A percentile compares a stretch with the other conserved stretches of the same genome.
Evolutionary conservation across 768 basidiomycete genomes (phyloP).

Genomic region (Mycena leptocephala): DNA sequence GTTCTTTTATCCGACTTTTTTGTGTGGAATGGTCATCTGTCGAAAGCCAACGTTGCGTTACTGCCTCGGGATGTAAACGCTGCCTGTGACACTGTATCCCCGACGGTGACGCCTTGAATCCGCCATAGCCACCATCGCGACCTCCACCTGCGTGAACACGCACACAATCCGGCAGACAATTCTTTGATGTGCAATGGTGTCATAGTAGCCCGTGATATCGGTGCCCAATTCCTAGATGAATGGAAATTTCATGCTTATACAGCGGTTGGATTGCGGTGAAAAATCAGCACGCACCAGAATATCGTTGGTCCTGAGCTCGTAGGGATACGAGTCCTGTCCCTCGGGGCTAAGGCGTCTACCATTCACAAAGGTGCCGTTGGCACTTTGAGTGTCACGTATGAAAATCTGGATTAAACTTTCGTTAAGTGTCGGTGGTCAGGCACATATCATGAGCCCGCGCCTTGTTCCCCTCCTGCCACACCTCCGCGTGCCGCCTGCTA

Average conservation of each 20-base stretch:
- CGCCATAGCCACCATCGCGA: conserved; percentile 32
- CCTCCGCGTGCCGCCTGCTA: conserved; percentile 76
- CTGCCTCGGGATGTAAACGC: conserved; percentile 13
- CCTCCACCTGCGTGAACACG: conserved; percentile 70
- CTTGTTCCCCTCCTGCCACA: conserved; percentile 76
- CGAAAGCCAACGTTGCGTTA: too few relatives aligned
- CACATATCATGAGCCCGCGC: conserved; percentile 48
- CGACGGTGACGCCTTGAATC: conserved; percentile 26
- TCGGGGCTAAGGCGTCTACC: conserved; percentile 73
- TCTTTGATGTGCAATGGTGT: conserved; percentile 76
- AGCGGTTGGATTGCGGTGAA: background rate
- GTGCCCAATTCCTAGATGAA: conserved; percentile 74
- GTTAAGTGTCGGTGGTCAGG: background rate
- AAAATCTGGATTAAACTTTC: conserved; percentile 60
- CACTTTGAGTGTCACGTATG: conserved; percentile 79
- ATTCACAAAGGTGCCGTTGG: conserved; percentile 81
- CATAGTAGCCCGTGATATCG: conserved; percentile 78
- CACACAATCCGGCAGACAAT: conserved; percentile 76
- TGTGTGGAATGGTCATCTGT: too few relatives aligned
- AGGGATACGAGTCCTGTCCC: conserved; percentile 72
- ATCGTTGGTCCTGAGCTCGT: conserved; percentile 76
- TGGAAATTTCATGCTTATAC: background rate
- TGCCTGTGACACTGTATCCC: conserved; percentile 22
- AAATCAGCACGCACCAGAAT: conserved; percentile 59
- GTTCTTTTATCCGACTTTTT: too few relatives aligned